Conservation (phyloP, 179 eudicot species). For the Patellifolia procumbens region DNA sequence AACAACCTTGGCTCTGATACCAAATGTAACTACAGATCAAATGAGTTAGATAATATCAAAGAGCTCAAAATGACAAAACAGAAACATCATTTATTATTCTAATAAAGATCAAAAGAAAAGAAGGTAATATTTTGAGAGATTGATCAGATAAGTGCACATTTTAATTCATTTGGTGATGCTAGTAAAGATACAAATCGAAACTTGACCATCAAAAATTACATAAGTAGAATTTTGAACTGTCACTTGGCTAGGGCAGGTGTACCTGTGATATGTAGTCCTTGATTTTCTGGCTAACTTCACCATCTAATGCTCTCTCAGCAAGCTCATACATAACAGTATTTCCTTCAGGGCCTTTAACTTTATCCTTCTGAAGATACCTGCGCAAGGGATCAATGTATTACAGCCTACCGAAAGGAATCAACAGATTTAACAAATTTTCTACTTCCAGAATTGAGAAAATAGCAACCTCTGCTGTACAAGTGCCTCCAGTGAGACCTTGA, state of each 20-base stretch:
- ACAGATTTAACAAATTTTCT: background rate
- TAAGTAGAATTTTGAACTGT: background rate
- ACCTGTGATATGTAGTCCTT: slow-evolving; percentile 77
- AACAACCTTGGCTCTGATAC: background rate
- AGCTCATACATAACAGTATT: slow-evolving; percentile 73
- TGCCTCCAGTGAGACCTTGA: slow-evolving; percentile 65
- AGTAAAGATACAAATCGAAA: too few relatives aligned
- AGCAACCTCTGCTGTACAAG: slow-evolving; percentile 88
- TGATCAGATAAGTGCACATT: background rate
- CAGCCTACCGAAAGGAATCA: background rate
- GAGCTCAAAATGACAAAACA: background rate
- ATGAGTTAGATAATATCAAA: background rate
- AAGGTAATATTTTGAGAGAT: too few relatives aligned
- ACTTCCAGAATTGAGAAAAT: slow-evolving; percentile 8
- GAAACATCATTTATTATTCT: background rate
- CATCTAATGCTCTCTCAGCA: slow-evolving; percentile 89
- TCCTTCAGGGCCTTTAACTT: slow-evolving; percentile 90
- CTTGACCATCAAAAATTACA: too few relatives aligned
- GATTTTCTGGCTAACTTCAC: slow-evolving; percentile 51
- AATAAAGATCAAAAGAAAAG: background rate
- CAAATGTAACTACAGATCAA: background rate
- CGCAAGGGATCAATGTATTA: background rate
- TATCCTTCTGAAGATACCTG: slow-evolving; percentile 90
- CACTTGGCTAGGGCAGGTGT: background rate
- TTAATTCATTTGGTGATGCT: background rate